Conservation (phyloP, 352 stramenopile species). For the Globisporangium nagaii region DNA sequence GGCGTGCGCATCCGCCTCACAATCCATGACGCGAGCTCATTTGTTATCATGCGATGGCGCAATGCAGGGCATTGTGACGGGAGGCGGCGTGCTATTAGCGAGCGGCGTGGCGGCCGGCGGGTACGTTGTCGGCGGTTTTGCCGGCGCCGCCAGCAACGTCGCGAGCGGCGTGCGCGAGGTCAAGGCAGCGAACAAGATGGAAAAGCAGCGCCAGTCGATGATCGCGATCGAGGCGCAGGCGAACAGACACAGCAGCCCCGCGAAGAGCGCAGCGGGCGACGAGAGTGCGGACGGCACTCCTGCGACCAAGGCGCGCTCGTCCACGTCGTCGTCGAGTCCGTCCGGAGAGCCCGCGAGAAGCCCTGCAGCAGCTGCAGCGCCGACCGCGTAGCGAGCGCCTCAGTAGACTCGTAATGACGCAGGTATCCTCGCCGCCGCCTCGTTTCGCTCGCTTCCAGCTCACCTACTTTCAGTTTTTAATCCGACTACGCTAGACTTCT, state of each 20-base stretch:
- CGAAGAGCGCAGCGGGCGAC: background rate
- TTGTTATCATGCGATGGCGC: background rate
- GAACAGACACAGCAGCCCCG: background rate
- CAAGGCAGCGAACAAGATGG: slow-evolving; percentile 70
- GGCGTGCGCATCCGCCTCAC: background rate
- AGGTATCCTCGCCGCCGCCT: no score
- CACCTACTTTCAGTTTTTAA: slow-evolving; percentile 4
- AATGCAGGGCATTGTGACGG: slow-evolving; percentile 62
- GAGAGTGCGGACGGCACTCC: background rate
- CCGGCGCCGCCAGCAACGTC: slow-evolving; percentile 76
- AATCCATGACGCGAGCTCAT: background rate
- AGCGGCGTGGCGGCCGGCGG: slow-evolving; percentile 72
- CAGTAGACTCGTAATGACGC: no score
- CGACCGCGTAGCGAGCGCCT: slow-evolving; percentile 1
- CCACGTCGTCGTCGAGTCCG: slow-evolving; percentile 1
- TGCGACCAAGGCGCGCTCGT: background rate
- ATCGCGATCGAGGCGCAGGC: slow-evolving; percentile 1
- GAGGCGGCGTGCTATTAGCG: slow-evolving; percentile 64
- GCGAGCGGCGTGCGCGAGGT: slow-evolving; percentile 77
- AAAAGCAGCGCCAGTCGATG: slow-evolving; percentile 42
- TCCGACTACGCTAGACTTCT: slow-evolving; percentile 11
- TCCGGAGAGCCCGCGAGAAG: background rate
- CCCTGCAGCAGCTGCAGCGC: background rate
- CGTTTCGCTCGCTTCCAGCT: background rate
- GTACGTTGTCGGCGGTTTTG: slow-evolving; percentile 79